Evolutionary conservation across 2,329 filamentous ascomycete species (phyloP).

Genomic region (Rutstroemia sp.): DNA sequence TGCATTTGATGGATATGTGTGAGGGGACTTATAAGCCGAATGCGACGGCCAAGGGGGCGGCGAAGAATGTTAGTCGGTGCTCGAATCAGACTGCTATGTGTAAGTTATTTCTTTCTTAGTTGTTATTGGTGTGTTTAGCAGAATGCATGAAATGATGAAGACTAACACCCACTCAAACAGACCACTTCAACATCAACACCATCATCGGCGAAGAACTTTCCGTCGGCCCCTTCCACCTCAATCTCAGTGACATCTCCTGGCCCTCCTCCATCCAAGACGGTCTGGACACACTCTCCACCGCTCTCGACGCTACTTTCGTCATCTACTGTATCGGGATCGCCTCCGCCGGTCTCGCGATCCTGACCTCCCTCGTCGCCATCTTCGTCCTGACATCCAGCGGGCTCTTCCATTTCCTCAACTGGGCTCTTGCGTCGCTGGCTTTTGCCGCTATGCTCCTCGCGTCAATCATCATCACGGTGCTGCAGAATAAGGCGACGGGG

Average conservation of each 20-base stretch:
- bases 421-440: constrained; percentile 36
- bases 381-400: constrained; percentile 29
- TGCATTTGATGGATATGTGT: constrained; percentile 55
- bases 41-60: constrained; percentile 32
- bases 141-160: too few relatives aligned
- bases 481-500: constrained; percentile 44
- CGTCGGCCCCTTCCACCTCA: constrained; percentile 34
- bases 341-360: constrained; percentile 41
- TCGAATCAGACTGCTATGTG: constrained; percentile 45
- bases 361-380: constrained; percentile 38
- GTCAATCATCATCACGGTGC: constrained; percentile 65
- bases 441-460: constrained; percentile 58
- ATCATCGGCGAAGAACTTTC: constrained; percentile 42
- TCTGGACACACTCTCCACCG: constrained; percentile 41
- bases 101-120: constrained; percentile 13
- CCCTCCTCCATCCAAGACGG: constrained; percentile 46
- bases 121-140: too few relatives aligned
- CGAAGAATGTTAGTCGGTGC: constrained; percentile 47
- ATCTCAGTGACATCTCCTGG: constrained; percentile 47
- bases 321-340: constrained; percentile 52
- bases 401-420: constrained; percentile 42
- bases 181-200: constrained; percentile 45
- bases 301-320: constrained; percentile 46
- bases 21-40: constrained; percentile 35
- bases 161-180: constrained; percentile 12